Conservation (phyloP, 2,329 filamentous ascomycete species). For the Penicillium sp. region DNA sequence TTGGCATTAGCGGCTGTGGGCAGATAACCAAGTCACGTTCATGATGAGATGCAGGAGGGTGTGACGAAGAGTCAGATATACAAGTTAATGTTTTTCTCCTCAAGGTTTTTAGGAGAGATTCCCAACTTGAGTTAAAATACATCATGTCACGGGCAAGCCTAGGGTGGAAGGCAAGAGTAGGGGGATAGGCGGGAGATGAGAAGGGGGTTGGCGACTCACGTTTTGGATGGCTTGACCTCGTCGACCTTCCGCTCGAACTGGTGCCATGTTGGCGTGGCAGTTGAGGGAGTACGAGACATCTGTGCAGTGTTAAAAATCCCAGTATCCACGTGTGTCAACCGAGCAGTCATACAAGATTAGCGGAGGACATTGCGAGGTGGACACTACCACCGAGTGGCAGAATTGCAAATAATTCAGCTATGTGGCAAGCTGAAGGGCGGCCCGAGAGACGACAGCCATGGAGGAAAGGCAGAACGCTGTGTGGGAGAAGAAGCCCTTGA, state of each 20-base stretch:
- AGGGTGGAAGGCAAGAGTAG: conserved; percentile 15
- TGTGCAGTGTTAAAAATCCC: conserved; percentile 44
- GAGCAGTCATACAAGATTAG: conserved; percentile 45
- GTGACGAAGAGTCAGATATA: conserved; percentile 60
- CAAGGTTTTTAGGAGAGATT: conserved; percentile 99
- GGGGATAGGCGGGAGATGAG: neutral
- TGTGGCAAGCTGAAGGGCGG: conserved; percentile 36
- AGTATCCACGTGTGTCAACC: conserved; percentile 34
- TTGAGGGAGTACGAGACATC: conserved; percentile 72
- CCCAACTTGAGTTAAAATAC: conserved; percentile 85
- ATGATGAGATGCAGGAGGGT: conserved; percentile 3
- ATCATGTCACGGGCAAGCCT: conserved; percentile 68
- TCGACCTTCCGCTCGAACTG: conserved; percentile 80
- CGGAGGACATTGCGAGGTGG: conserved; percentile 39
- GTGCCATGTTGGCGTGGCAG: conserved; percentile 69
- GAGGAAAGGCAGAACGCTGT: conserved; percentile 25
- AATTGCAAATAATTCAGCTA: conserved; percentile 25
- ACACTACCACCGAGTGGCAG: conserved; percentile 17
- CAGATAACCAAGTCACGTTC: neutral
- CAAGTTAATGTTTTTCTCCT: conserved; percentile 84
- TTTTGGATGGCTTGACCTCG: conserved; percentile 83
- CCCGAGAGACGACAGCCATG: conserved; percentile 38
- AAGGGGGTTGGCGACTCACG: conserved; percentile 60
- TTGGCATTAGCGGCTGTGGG: conserved; percentile 31
- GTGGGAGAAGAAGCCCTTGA: conserved; percentile 21